Base-by-base conservation (phyloP, 1,139 yeast species). In the Pichia sp. region DNA sequence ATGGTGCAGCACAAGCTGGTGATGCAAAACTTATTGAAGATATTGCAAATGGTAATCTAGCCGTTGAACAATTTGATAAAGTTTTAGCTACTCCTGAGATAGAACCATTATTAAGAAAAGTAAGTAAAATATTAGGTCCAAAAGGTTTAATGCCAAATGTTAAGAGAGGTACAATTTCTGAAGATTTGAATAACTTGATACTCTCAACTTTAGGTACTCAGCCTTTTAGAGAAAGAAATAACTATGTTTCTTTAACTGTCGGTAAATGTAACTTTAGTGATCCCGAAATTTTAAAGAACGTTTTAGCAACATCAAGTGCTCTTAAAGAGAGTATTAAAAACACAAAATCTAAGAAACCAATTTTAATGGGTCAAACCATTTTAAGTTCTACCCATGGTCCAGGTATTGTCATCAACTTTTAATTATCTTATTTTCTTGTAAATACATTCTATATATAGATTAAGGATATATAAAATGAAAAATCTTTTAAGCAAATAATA, bases 81-180 rank as follows among this genome's bases (percentile, higher is more conserved):
- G 80, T 88, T 29, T 80, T 82, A 56, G 95, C 96, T 8, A 82
- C 96, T 2, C 83, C 95, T 2, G 96, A 87, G 38, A 76, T 87
- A 49, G 73, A 75, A 31, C 65, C 74, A 22, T 70, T 74, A 32
- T 69, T 91, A 52, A 74, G 72, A 48, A 58, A 63, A 38, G 67
- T 87, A 27, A 96, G 94, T 23, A 76, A 88, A 57, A 69, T 74
- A 14, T 70, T 93, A 51, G 97, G 98, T 46, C 95, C 96, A 32
- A 78, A 73, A 56, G 95, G 95, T 23, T 72, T 91, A 50, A 82
- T 89, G 86, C 98, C 98, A 37, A 73, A 76, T 37, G 77, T 76
- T 15, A 89, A 88, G 65, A 83, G 80, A 59, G 95, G 95, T 14
- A 89, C 96, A 2, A 93, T 91, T 15, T 70, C 86, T 1, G 76